Conservation (phyloP, 345 rosid genomes). For the Aegle marmelos region DNA sequence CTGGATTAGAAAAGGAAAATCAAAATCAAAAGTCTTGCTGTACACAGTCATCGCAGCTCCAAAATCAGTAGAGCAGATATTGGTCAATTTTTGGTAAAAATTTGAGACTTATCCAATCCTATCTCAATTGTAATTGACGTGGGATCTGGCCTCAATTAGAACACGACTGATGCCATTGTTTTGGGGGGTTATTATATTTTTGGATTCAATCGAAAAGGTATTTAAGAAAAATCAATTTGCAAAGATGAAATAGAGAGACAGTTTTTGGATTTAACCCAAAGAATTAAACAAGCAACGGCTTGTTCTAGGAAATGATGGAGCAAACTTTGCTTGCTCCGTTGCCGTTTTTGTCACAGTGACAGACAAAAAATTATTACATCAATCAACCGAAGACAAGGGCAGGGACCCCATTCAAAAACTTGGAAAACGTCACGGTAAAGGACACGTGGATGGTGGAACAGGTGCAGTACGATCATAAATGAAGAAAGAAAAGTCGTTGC, state of each 20-base stretch:
- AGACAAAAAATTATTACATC: not conserved
- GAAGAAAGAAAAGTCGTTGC: not conserved
- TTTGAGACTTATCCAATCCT: too few relatives aligned
- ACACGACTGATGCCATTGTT: not conserved
- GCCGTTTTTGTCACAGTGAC: not conserved
- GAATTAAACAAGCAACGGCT: not conserved
- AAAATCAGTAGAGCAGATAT: too few relatives aligned
- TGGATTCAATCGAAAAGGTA: not conserved
- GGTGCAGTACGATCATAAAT: not conserved
- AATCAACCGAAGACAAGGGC: too few relatives aligned
- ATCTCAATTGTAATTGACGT: not conserved
- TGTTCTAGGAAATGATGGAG: not conserved
- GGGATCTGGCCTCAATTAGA: not conserved
- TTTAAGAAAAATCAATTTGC: too few relatives aligned
- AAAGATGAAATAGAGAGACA: not conserved
- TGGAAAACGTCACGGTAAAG: not conserved
- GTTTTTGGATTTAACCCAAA: not conserved
- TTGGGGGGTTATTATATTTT: too few relatives aligned
- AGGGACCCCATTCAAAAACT: too few relatives aligned
- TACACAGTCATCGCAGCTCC: not conserved
- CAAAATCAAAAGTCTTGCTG: not conserved
- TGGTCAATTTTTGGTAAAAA: not conserved
- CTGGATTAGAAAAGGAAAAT: not conserved
- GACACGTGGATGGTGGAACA: conserved; percentile 1
- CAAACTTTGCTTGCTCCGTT: not conserved